Evolutionary conservation across 495 filamentous ascomycete species (phyloP), one percentile per base, ranked within the genome.

Genomic region (Aspergillus mulundensis): DNA sequence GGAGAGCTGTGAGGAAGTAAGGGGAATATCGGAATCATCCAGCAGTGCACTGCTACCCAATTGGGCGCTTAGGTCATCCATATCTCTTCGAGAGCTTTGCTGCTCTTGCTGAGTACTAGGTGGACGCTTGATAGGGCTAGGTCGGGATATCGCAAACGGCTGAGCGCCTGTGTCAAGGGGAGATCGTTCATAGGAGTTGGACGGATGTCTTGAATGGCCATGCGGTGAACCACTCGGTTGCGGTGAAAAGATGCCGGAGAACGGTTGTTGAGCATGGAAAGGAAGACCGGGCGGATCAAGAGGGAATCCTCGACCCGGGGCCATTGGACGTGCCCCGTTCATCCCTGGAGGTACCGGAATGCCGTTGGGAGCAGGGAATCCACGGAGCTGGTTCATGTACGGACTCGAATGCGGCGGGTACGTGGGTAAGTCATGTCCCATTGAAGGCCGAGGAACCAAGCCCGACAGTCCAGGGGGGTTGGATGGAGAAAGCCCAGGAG

Each of bases 1-100:
- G 50, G 65, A 74, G 47, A 68, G 63, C 34, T 71, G 71, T 11
- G 74, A 70, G 16, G 75, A 60, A 8, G 48, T 50, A 46, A 77
- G 68, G 21, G 78, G 70, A 46, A 78, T 80, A 55, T 90, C 84
- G 16, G 77, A 81, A 65, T 95, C 91, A 61, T 95, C 92, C 36
- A 97, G 77, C n/a, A 98, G 75, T 8, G 92, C 93, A 67, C 87
- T 91, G 71, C 93, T 96, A 10, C 94, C 95, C n/a, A 98, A 80
- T 66, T 92, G 90, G 47, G 84, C 80, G 53, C 83, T 88, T 43
- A 95, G 74, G 50, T 91, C 84, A 52, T 96, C 90, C 34, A 88
- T 63, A 52, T 88, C 81, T 14, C 61, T 60, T 50, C 70, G 74
- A 4, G 62, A 54, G 38, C 74, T 68, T 19, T 79, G 75, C 41